Base-by-base conservation (phyloP, 106 monocot genomes). In the Dioscorea zingiberensis region DNA sequence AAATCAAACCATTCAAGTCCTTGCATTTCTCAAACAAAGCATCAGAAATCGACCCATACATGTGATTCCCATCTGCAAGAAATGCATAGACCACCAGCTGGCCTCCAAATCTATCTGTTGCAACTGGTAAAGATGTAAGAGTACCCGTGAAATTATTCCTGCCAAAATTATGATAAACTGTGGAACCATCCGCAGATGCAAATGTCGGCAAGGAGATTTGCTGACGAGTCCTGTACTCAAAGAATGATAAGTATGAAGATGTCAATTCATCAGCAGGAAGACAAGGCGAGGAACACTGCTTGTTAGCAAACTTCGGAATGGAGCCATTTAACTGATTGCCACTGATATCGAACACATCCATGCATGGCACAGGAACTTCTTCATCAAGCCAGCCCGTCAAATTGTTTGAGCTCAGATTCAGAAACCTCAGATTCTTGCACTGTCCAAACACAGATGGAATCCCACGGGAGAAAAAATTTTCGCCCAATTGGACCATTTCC, bases 301-400 rank as follows among this genome's bases (percentile, higher is more conserved):
- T 58, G 24, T 70, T 13, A 44, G 21, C 23, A 22, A 85, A 94
- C 19, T 25, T 78, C 15, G 94, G 91, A 54, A 94, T 83, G 49
- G 58, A 63, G 47, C 90, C 90, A 0, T 82, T 84, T 16, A 94
- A 69, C 23, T 76, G 67, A 67, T 94, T 94, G 45, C 66, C 80
- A 57, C 90, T 91, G 23, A 91, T 73, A 79, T 94, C 90, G 53
- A 94, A 91, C 22, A 83, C 75, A 69, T 73, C 71, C 87, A 91
- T 91, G 56, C 87, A 94, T 22, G 85, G 83, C 21, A 87, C 80
- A 5, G 61, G 67, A 51, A 94, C 75, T 32, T 72, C 75, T 25
- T 71, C 80, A 61, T 21, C 19, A n/a, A 94, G 64, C 73, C 56
- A 67, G 62, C 94, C 94, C 3, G 78, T 66, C 73, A 94, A 61